These are phyloP conservation scores for Aureobasidium uvarum DNA, from an alignment of 2,329 filamentous ascomycete species.

Conservation along the genomic window DNA sequence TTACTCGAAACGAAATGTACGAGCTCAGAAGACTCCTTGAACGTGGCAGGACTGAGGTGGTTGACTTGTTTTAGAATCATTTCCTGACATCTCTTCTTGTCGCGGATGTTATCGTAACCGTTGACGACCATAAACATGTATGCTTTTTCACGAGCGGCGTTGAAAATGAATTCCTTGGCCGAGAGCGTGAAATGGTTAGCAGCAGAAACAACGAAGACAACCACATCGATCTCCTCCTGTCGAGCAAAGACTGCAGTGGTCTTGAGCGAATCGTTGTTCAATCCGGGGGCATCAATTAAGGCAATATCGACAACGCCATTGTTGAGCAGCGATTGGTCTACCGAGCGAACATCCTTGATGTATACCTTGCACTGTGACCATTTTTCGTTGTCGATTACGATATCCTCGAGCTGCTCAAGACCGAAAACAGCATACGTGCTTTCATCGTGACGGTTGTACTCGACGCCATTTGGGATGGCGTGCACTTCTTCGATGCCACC, in stretches of 20 bases:
- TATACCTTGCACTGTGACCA: slow-evolving; percentile 98
- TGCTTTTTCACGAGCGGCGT: slow-evolving; percentile 92
- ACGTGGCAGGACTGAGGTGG: slow-evolving; percentile 84
- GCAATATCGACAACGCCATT: slow-evolving; percentile 98
- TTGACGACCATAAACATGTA: slow-evolving; percentile 99
- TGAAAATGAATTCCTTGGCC: slow-evolving; percentile 96
- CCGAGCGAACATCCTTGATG: slow-evolving; percentile 80
- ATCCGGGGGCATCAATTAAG: slow-evolving; percentile 89
- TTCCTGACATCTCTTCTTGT: slow-evolving; percentile 87
- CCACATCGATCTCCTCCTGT: slow-evolving; percentile 98
- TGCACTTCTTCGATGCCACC: slow-evolving; percentile 91
- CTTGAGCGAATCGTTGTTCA: slow-evolving; percentile 95
- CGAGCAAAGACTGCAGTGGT: slow-evolving; percentile 96
- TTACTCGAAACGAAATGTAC: slow-evolving; percentile 99
- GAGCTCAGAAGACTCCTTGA: slow-evolving; percentile 86
- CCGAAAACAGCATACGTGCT: slow-evolving; percentile 87
- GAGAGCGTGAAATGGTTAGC: slow-evolving; percentile 98
- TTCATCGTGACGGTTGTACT: slow-evolving; percentile 87
- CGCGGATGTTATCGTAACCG: slow-evolving; percentile 88
- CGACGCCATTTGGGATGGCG: slow-evolving; percentile 76
- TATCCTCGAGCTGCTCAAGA: slow-evolving; percentile 75
- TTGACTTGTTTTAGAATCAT: slow-evolving; percentile 89
- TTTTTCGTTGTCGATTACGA: slow-evolving; percentile 82
- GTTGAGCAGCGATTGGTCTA: slow-evolving; percentile 91
- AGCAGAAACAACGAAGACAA: slow-evolving; percentile 96